phyloP scores from a whole-genome alignment of 345 rosid species.

The Citrus unshiu region DNA sequence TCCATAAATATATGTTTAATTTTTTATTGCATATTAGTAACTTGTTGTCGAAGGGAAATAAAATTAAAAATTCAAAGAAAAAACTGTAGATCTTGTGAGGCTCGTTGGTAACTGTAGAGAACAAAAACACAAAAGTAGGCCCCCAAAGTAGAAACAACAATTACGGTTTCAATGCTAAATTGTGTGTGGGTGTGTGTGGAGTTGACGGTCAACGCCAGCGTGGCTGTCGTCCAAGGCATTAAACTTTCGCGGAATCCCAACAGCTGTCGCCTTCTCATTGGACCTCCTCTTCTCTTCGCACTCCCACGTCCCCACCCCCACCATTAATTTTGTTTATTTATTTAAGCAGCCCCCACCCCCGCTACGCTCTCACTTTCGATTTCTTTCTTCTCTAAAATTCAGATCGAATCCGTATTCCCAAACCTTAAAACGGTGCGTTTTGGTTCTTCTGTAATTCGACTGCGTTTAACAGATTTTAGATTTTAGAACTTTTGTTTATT shows the following conservation, averaged over 20 bases:
- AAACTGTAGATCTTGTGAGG: neutral
- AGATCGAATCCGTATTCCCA: neutral
- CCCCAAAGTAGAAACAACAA: neutral
- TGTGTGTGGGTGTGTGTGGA: neutral
- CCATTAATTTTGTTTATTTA: neutral
- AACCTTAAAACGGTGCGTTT: constrained; percentile 15
- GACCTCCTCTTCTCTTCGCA: constrained; percentile 9
- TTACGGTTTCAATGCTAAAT: too few species aligned
- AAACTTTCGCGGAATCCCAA: constrained; percentile 21
- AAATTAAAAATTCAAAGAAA: neutral
- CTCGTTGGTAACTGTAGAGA: neutral
- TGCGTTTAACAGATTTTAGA: too few species aligned
- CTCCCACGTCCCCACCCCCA: neutral
- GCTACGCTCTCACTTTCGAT: neutral
- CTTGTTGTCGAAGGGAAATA: too few species aligned
- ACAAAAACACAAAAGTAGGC: neutral
- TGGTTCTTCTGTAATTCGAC: too few species aligned
- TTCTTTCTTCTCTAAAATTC: neutral
- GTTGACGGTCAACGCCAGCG: constrained; percentile 40
- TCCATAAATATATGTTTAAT: too few species aligned
- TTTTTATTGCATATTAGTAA: too few species aligned
- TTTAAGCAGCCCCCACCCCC: neutral
- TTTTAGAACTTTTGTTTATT: neutral
- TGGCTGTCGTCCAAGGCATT: constrained; percentile 4
- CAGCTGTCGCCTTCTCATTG: constrained; percentile 37